Percentiles rank a stretch among this genome's conserved stretches.
phyloP scores from a whole-genome alignment of 2,329 filamentous ascomycete genomes.

The Cadophora malorum region DNA sequence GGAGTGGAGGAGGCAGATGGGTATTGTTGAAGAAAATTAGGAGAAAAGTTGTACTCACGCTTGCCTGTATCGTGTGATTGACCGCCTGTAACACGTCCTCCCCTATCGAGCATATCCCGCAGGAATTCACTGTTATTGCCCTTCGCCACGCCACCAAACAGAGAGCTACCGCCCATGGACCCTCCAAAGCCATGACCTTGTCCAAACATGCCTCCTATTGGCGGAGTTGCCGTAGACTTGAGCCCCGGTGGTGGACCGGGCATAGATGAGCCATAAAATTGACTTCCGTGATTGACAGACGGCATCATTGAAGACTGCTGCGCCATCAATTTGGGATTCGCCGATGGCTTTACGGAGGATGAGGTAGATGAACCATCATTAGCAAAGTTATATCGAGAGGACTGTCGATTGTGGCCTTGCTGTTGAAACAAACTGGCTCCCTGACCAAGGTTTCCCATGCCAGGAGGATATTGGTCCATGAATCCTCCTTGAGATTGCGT shows the following conservation, averaged over 20 bases:
- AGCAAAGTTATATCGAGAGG: constrained; percentile 86
- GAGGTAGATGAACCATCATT: constrained; percentile 72
- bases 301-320: constrained; percentile 92
- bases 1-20: constrained; percentile 80
- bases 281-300: constrained; percentile 57
- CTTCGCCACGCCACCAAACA: constrained; percentile 73
- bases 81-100: constrained; percentile 69
- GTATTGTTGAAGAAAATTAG: constrained; percentile 89
- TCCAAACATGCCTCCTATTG: constrained; percentile 86
- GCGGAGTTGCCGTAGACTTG: constrained; percentile 93
- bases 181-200: constrained; percentile 85
- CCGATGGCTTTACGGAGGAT: constrained; percentile 73
- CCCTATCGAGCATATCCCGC: constrained; percentile 72
- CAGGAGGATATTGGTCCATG: constrained; percentile 64
- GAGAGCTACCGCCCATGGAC: constrained; percentile 57
- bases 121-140: constrained; percentile 78
- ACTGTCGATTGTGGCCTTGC: constrained; percentile 79
- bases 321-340: constrained; percentile 80
- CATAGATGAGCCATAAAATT: constrained; percentile 84
- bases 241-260: constrained; percentile 93
- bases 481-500: constrained; percentile 52
- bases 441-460: constrained; percentile 56
- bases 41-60: constrained; percentile 98
- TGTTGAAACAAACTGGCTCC: constrained; percentile 59
- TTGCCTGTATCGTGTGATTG: constrained; percentile 86